Conservation (phyloP, 2,329 filamentous ascomycete genomes). For the Leptographium galeiforme region DNA sequence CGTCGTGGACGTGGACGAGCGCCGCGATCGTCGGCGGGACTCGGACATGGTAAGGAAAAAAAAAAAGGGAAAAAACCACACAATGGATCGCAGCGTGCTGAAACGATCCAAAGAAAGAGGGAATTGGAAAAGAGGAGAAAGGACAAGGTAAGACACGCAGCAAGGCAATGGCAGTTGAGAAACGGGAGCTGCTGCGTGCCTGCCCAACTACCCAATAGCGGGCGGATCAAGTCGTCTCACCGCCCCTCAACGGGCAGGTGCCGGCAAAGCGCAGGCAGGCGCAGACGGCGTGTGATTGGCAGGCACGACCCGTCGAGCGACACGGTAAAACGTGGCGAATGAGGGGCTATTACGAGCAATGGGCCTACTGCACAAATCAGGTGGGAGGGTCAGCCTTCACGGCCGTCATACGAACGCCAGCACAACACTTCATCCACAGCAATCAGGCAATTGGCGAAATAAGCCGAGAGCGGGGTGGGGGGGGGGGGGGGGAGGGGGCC, state of each 20-base stretch:
- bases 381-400: not conserved
- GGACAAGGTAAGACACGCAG: not conserved
- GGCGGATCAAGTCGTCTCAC: not conserved
- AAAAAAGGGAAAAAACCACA: not conserved
- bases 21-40: not conserved
- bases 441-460: too few species aligned
- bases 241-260: not conserved
- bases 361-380: not conserved
- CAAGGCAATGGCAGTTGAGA: not conserved
- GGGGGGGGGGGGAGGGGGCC: too few species aligned
- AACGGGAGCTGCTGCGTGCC: not conserved
- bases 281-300: not conserved
- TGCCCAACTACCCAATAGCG: not conserved
- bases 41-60: constrained; percentile 1
- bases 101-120: not conserved
- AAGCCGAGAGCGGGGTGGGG: too few species aligned
- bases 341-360: not conserved
- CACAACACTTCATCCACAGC: too few species aligned
- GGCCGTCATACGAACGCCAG: too few species aligned
- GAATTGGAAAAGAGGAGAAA: not conserved
- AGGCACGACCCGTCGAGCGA: not conserved
- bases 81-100: not conserved
- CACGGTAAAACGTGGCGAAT: not conserved
- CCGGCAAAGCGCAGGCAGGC: not conserved
- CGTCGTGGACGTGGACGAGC: not conserved